phyloP scores from a whole-genome alignment of 2,329 filamentous ascomycete genomes.

The Emericellopsis cladophorae region DNA sequence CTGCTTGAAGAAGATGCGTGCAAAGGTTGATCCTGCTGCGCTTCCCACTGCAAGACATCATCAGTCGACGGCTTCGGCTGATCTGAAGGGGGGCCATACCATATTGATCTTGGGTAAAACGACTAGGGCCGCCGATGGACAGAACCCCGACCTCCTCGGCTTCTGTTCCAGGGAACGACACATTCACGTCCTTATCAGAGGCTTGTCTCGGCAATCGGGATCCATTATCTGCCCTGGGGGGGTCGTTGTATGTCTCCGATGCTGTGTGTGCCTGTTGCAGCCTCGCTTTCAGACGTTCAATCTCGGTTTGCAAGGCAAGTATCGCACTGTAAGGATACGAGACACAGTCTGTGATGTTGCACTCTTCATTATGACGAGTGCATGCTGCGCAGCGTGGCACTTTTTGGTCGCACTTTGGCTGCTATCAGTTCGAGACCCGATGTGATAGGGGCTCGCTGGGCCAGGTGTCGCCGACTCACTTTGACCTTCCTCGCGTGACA shows the following conservation, averaged over 20 bases:
- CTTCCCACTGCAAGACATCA: slow-evolving; percentile 5
- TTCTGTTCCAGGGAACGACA: slow-evolving; percentile 4
- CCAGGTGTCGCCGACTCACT: neutral
- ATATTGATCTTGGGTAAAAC: slow-evolving; percentile 7
- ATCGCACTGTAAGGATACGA: neutral
- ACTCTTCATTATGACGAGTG: slow-evolving; percentile 1
- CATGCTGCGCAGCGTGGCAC: neutral
- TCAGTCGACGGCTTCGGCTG: too few species aligned
- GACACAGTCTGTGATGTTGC: slow-evolving; percentile 1
- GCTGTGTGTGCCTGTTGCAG: neutral
- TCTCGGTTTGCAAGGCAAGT: neutral
- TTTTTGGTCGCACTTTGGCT: neutral
- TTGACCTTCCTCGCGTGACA: slow-evolving; percentile 8
- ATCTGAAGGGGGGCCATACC: slow-evolving; percentile 3
- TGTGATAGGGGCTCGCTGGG: too few species aligned
- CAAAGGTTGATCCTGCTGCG: slow-evolving; percentile 11
- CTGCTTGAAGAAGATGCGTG: slow-evolving; percentile 12
- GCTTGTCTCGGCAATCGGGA: neutral
- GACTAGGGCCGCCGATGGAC: slow-evolving; percentile 7
- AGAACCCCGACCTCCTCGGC: slow-evolving; percentile 11
- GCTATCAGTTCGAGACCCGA: too few species aligned
- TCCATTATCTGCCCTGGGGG: neutral
- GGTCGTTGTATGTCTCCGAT: neutral
- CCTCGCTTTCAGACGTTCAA: neutral
- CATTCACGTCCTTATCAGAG: neutral